Conservation (phyloP, 768 basidiomycete genomes). For the Sporobolomyces pararoseus region DNA sequence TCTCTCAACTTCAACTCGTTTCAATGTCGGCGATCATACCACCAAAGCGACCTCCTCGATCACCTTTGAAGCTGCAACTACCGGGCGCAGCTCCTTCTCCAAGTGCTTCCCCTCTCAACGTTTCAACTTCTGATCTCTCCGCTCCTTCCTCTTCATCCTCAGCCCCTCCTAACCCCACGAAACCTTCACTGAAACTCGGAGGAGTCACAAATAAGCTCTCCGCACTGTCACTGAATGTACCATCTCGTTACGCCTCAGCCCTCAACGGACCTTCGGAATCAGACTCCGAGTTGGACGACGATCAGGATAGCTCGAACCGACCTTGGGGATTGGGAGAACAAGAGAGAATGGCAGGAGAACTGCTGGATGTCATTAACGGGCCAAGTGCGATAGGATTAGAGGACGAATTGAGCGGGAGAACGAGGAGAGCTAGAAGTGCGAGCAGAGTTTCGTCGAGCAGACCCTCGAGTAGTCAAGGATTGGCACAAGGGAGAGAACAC, state of each 20-base stretch:
- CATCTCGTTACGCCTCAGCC: slow-evolving; percentile 12
- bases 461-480: slow-evolving; percentile 15
- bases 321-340: slow-evolving; percentile 34
- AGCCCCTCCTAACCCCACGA: background rate
- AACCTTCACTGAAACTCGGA: slow-evolving; percentile 32
- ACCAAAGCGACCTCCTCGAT: slow-evolving; percentile 31
- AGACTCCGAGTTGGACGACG: slow-evolving; percentile 38
- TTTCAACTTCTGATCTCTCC: background rate
- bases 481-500: background rate
- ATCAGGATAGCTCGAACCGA: slow-evolving; percentile 28
- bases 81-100: slow-evolving; percentile 6
- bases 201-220: background rate
- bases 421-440: slow-evolving; percentile 30
- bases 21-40: slow-evolving; percentile 37
- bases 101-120: too few relatives aligned
- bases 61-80: slow-evolving; percentile 31
- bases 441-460: slow-evolving; percentile 11
- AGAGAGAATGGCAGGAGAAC: slow-evolving; percentile 37
- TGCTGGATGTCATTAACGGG: slow-evolving; percentile 39
- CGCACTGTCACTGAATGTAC: slow-evolving; percentile 32
- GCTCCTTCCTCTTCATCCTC: background rate
- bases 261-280: slow-evolving; percentile 33
- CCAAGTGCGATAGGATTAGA: slow-evolving; percentile 25
- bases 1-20: background rate
- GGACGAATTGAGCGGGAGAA: slow-evolving; percentile 38